Evolutionary conservation across 495 filamentous ascomycete species (phyloP).

Genomic region (Lentithecium fluviatile): DNA sequence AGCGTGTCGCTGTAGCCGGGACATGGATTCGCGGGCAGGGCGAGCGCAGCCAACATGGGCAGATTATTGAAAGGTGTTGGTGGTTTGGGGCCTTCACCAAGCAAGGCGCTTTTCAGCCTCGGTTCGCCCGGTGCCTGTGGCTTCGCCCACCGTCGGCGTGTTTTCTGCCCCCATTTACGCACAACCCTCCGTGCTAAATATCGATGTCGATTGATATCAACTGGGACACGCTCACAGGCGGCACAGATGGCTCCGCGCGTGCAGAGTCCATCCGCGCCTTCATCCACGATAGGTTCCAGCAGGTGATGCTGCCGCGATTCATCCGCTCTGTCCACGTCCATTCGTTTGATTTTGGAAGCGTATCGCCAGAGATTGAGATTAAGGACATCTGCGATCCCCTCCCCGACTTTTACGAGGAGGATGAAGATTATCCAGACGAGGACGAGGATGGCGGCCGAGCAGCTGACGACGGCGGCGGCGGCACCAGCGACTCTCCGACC

Average conservation of each 20-base stretch:
- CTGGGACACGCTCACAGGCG: constrained; percentile 89
- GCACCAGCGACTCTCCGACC: constrained; percentile 13
- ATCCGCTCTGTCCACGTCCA: constrained; percentile 95
- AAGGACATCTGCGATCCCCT: constrained; percentile 96
- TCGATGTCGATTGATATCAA: constrained; percentile 95
- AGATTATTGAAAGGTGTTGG: constrained; percentile 16
- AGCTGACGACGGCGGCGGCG: constrained; percentile 26
- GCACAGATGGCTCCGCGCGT: constrained; percentile 77
- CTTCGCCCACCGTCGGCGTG: constrained; percentile 11
- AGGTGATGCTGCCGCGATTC: constrained; percentile 85
- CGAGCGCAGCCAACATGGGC: neutral
- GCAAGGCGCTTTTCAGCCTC: constrained; percentile 2
- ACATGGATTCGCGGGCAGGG: neutral
- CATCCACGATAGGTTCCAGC: constrained; percentile 92
- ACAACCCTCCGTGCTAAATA: constrained; percentile 20
- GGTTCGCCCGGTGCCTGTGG: constrained; percentile 17
- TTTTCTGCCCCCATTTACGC: constrained; percentile 18
- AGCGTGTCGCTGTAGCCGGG: neutral
- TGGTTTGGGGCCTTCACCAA: constrained; percentile 4
- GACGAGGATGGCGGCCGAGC: constrained; percentile 34
- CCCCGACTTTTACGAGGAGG: constrained; percentile 93
- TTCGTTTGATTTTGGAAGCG: constrained; percentile 84
- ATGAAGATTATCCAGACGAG: constrained; percentile 48
- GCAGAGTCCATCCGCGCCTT: constrained; percentile 86
- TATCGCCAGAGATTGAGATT: constrained; percentile 81